Percentiles rank a stretch among this genome's conserved stretches.
Conservation (phyloP, 139 green algal genomes). For the Volvox africanus region DNA sequence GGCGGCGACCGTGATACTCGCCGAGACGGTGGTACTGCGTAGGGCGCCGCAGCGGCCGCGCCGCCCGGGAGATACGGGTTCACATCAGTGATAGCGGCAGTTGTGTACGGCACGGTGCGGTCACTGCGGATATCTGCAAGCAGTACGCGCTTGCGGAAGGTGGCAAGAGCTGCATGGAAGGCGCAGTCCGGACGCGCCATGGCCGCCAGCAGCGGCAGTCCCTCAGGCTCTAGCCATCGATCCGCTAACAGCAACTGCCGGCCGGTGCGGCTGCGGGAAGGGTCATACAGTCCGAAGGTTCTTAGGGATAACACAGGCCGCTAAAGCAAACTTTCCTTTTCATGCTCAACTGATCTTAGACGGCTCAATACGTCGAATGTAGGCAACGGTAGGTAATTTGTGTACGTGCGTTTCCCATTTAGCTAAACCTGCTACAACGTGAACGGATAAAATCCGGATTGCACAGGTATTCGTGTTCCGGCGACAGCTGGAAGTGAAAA, state of each 20-base stretch:
- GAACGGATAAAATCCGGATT: no score
- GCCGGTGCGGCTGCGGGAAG: constrained; percentile 30
- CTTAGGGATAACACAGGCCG: no score
- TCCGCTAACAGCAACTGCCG: constrained; percentile 50
- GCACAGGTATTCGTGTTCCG: no score
- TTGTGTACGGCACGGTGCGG: constrained; percentile 48
- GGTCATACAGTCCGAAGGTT: no score
- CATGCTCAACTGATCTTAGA: no score
- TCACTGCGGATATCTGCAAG: constrained; percentile 51
- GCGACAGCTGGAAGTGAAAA: no score
- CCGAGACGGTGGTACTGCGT: background rate
- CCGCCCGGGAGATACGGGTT: constrained; percentile 25
- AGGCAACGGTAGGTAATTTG: no score
- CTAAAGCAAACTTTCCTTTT: no score
- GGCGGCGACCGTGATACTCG: no score
- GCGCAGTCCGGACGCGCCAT: constrained; percentile 44
- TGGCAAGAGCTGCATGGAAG: constrained; percentile 48
- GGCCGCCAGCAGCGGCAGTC: constrained; percentile 44
- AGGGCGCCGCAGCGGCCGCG: background rate
- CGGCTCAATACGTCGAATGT: no score
- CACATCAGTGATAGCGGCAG: constrained; percentile 31
- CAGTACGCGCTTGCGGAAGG: constrained; percentile 46
- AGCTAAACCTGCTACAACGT: no score
- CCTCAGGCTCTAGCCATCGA: constrained; percentile 46
- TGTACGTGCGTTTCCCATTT: no score